Evolutionary conservation across 192 early-diverging fungal genomes (phyloP), one percentile per base, ranked within the genome.

Genomic region (Phycomyces blakesleeanus): DNA sequence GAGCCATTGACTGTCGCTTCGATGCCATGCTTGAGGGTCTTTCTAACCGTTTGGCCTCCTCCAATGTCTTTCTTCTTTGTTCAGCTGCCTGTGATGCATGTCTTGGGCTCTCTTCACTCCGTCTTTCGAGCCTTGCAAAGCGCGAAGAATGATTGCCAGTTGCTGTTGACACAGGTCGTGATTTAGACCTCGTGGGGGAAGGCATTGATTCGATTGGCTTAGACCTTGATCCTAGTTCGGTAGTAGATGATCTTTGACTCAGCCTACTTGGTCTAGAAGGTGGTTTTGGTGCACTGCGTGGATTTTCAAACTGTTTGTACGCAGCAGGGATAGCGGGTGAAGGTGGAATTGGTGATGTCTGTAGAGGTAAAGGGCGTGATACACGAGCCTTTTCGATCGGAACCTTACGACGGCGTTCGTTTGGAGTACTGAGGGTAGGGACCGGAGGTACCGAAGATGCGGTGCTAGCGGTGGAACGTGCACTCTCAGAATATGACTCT

Each of bases 21-120:
- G 64, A 58, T 29, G 54, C 47, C 51, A 72, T 72, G 18, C 21
- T 56, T n/a, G 70, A 66, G 6, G 70, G 70, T 22, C 59, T 42
- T 39, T 61, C 63, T 39, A 59, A 55, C 4, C 57, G 18, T 16
- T 59, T 59, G 14, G 11, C 6, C 21, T 59, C 44, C 11, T 22
- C 15, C 21, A 47, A 6, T 24, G 18, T 11, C 15, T 40, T 5
- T 20, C 7, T 5, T 20, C 40, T 1, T 64, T 26, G 53, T 49
- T 18, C 1, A 10, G 40, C 27, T 55, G 25, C 47, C 20, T 55
- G 20, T 5, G 38, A 18, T 3, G 12, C 38, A 59, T 41, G 18
- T 7, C 34, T 56, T 20, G 10, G 29, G 29, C n/a, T 56, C n/a
- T 18, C 38, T n/a, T 18, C 20, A 34, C 55, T 15, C 27, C 25